Evolutionary conservation across 768 basidiomycete species (phyloP).

Genomic region (Trametopsis cervina): DNA sequence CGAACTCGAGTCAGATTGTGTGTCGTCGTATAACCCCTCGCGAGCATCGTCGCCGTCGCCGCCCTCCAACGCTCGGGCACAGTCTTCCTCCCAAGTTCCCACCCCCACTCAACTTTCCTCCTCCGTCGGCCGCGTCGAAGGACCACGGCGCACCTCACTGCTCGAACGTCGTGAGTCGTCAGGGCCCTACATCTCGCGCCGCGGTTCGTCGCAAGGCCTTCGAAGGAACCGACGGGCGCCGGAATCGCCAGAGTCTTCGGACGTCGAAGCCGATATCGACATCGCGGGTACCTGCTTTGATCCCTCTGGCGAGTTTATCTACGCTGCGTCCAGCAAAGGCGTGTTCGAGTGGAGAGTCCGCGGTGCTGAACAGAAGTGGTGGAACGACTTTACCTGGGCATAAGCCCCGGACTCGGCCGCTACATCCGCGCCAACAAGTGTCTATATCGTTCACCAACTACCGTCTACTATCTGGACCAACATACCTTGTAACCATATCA

Average conservation of each 20-base stretch:
- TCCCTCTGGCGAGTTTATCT: slow-evolving; percentile 57
- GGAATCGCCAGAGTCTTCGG: background rate
- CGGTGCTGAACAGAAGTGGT: slow-evolving; percentile 71
- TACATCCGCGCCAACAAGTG: background rate
- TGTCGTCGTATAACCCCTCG: slow-evolving; percentile 42
- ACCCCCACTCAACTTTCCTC: background rate
- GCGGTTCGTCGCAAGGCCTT: slow-evolving; percentile 9
- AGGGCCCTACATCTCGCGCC: slow-evolving; percentile 15
- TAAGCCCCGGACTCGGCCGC: slow-evolving; percentile 14
- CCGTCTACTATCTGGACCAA: background rate
- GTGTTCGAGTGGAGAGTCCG: slow-evolving; percentile 75
- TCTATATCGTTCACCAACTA: background rate
- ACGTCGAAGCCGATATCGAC: slow-evolving; percentile 36
- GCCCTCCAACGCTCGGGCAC: slow-evolving; percentile 15
- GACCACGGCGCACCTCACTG: slow-evolving; percentile 17
- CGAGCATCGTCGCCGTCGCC: slow-evolving; percentile 34
- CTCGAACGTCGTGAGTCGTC: slow-evolving; percentile 19
- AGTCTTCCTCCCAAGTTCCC: slow-evolving; percentile 8
- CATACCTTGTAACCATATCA: background rate
- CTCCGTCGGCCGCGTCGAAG: slow-evolving; percentile 13
- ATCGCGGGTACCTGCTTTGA: slow-evolving; percentile 73
- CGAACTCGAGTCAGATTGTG: slow-evolving; percentile 45
- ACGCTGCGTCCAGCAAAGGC: slow-evolving; percentile 57
- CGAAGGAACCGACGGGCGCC: slow-evolving; percentile 11
- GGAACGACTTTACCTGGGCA: slow-evolving; percentile 44